Base-by-base conservation (phyloP, 495 filamentous ascomycete genomes). In the Coniosporium apollinis region DNA sequence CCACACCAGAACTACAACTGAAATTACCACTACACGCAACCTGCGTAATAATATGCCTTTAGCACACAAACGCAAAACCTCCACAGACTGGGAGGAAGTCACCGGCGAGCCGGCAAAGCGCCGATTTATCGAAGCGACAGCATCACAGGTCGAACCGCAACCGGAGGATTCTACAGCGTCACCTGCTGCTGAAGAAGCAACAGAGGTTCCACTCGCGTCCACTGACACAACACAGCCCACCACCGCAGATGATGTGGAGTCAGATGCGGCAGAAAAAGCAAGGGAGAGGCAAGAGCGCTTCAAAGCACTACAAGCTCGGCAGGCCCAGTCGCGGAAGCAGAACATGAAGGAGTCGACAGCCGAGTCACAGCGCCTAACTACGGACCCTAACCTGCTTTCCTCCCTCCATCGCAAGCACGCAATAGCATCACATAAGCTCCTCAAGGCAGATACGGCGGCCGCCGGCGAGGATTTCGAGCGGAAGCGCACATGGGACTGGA, bases 401-500 rank as follows among this genome's bases (percentile, higher is more conserved):
- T 66, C 76, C 0, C 55, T 94, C 18, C 70, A 72, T 34, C 79
- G 83, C 36, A 84, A 82, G 47, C 75, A 79, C 45, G 85, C 81
- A 19, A 73, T 85, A 37, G 86, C 86, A 10, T 79, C 79, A 17
- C 82, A 92, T 55, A 96, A 96, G 42, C 75, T 97, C 4, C 69
- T 94, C 21, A 92, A 92, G 60, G 83, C 86, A 10, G 85, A 93
- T 43, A 74, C 78, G 1, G 80, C 81, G 52, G 82, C 80, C 9
- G 64, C 65, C 0, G 86, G 87, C 8, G 82, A 81, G 42, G 86
- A 94, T 55, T 97, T 94, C 49, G 91, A 97, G 59, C 79, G 89
- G 38, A 94, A 96, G 60, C 75, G 91, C 19, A 86, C 87, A 1
- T 96, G 89, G 89, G 91, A 96, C 56, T 96, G 87, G 85, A 96